Base-by-base conservation (phyloP, 495 filamentous ascomycete genomes). In the Talaromyces proteolyticus region DNA sequence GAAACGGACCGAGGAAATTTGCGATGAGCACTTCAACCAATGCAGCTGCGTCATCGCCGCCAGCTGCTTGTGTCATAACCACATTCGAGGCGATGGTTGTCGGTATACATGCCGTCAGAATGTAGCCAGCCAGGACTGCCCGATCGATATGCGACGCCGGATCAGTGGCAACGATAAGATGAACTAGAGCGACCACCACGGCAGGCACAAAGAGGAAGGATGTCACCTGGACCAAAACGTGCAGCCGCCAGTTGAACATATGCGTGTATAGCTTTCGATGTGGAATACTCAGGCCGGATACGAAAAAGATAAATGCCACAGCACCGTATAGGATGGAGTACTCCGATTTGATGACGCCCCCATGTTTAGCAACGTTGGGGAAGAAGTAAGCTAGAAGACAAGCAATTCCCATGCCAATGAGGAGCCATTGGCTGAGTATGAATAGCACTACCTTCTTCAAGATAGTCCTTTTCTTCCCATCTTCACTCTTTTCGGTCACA, bases 31-130 rank as follows among this genome's bases (percentile, higher is more conserved):
- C 77, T 56, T 78, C 75, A 18, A 77, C 75, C 20, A 78, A 57
- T 20, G 77, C 75, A 3, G 76, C 76, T 11, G 76, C 75, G 56
- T 80, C 77, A 50, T 79, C 77, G 4, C 77, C 75, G 4, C 77
- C 75, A 4, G 76, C 71, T 14, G 73, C 66, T 20, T 73, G 63
- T 25, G 76, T 79, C 76, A 79, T 80, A 4, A 80, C 75, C 26
- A 80, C 75, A 59, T 80, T 80, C 50, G 75, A 79, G 5, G 77
- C 77, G 47, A 80, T 75, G 5, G 76, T 80, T 6, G 77, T 80
- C 8, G 75, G 77, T n/a, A 78, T 77, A 55, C 75, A 79, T n/a
- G 73, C 65, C 11, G 74, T 69, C 21, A 77, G 67, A 12, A 79
- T 67, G 59, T 79, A 78, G 17, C 76, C 77, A 2, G 76, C 71